Base-by-base conservation (phyloP, 768 basidiomycete species). In the Psilocybe azurescens region DNA sequence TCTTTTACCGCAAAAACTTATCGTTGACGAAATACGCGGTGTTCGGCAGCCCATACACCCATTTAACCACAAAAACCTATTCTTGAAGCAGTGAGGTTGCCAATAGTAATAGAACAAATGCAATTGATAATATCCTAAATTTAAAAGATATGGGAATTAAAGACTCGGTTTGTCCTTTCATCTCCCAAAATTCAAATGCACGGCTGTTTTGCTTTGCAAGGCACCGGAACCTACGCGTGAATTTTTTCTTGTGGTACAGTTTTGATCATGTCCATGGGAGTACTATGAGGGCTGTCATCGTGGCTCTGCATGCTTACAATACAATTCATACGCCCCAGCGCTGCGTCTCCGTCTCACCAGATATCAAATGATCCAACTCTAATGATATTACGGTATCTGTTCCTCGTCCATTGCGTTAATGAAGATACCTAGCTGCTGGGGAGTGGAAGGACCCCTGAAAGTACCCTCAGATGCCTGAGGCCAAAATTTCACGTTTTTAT, bases 1-100 rank as follows among this genome's bases (percentile, higher is more conserved):
- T 61, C 44, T 63, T 66, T 56, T 57, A n/a, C 62, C 59, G 56
- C 53, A n/a, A 28, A 18, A 18, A 30, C 41, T n/a, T 60, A 53
- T 46, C 39, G 51, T 20, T n/a, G 41, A 60, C 18, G 32, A 44
- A 44, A 4, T 44, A n/a, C 41, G 41, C 41, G 41, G 50, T 51
- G 50, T 16, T 51, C 50, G 50, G 50, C 41, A 44, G 41, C 14
- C 10, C 41, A 44, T 44, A 14, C 41, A 44, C 41, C 41, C 41
- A 44, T 44, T 44, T 44, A 44, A 44, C 7, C 7, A 4, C 7
- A 6, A 24, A 24, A 29, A 24, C 13, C 48, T 49, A 49, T 49
- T 49, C 28, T 24, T 49, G 20, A 18, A 10, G 5, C 48, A 28
- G 24, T 38, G n/a, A n/a, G n/a, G n/a, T 46, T 36, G 53, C 11